Base-by-base conservation (phyloP, 345 rosid genomes). In the Euphorbia tirucalli region DNA sequence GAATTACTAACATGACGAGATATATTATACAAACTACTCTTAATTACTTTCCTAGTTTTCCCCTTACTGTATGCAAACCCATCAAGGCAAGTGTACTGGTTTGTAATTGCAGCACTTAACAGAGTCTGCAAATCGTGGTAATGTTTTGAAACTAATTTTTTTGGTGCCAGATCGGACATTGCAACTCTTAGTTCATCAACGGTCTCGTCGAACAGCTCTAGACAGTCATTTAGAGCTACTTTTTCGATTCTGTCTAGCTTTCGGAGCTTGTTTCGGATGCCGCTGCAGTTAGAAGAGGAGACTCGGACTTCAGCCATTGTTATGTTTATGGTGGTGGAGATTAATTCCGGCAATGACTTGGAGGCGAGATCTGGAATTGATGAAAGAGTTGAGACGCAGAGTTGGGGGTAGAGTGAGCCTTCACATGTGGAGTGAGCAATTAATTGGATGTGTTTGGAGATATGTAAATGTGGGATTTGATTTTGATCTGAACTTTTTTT, bases 61-160 rank as follows among this genome's bases (percentile, higher is more conserved):
- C 79, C 82, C 21, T 67, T 76, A 63, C 86, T 73, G 57, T 74
- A 74, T 14, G 83, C 81, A 35, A 93, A 90, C 73, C 98, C 96
- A 39, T 91, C 94, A 9, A 93, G 97, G 66, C 97, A 93, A 55
- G 98, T 93, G 87, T 87, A 89, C 84, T 89, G 94, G 74, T 91
- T 88, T 21, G 97, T 91, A 85, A 91, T 89, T 59, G 97, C 89
- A 18, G 76, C 87, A 76, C 93, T 89, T 22, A 91, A 74, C 46
- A 93, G 69, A 41, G 94, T 89, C 55, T 80, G 87, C 74, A 91
- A 57, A 71, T 84, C 86, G 52, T 83, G 83, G 87, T 62, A 72
- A 69, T 82, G 76, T 57, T 58, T 43, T 18, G 86, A 50, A 19
- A 78, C 59, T 39, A 80, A 71, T 41, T 70, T 76, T 14, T 25